phyloP scores from a whole-genome alignment of 257 asterid species.

The Agastache rugosa region DNA sequence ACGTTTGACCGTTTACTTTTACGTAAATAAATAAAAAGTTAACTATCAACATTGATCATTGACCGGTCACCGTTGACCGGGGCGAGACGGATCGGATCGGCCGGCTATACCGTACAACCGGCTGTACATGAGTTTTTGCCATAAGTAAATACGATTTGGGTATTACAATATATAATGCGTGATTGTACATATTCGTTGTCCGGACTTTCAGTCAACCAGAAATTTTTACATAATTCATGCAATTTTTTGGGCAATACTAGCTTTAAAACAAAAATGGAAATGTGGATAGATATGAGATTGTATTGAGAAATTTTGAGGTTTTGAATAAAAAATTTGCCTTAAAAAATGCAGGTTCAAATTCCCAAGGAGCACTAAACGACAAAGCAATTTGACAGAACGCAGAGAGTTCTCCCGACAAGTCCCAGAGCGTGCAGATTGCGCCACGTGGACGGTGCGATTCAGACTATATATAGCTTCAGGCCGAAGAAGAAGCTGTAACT shows the following conservation, averaged over 20 bases:
- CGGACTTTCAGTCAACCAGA: not conserved
- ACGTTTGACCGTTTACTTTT: too few relatives aligned
- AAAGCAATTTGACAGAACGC: slow-evolving; percentile 38
- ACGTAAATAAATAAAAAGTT: too few relatives aligned
- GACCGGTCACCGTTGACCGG: too few relatives aligned
- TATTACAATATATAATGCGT: not conserved
- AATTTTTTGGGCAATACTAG: not conserved
- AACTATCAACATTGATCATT: too few relatives aligned
- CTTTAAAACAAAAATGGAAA: slow-evolving; percentile 2
- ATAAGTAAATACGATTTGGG: not conserved
- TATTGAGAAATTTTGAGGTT: slow-evolving; percentile 24
- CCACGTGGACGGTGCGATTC: slow-evolving; percentile 66
- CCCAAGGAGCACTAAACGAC: slow-evolving; percentile 54
- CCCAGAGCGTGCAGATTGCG: slow-evolving; percentile 44
- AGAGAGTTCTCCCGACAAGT: slow-evolving; percentile 64
- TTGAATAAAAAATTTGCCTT: slow-evolving; percentile 27
- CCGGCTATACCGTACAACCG: too few relatives aligned
- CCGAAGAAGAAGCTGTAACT: slow-evolving; percentile 43
- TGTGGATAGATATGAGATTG: slow-evolving; percentile 7
- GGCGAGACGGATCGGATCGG: too few relatives aligned
- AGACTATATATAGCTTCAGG: slow-evolving; percentile 30
- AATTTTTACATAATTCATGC: not conserved
- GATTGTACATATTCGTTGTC: not conserved
- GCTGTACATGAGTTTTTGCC: too few relatives aligned
- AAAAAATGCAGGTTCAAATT: slow-evolving; percentile 33